Evolutionary conservation across 2,329 filamentous ascomycete species (phyloP), one percentile per base, ranked within the genome.

Genomic region (Amylocarpus encephaloides): DNA sequence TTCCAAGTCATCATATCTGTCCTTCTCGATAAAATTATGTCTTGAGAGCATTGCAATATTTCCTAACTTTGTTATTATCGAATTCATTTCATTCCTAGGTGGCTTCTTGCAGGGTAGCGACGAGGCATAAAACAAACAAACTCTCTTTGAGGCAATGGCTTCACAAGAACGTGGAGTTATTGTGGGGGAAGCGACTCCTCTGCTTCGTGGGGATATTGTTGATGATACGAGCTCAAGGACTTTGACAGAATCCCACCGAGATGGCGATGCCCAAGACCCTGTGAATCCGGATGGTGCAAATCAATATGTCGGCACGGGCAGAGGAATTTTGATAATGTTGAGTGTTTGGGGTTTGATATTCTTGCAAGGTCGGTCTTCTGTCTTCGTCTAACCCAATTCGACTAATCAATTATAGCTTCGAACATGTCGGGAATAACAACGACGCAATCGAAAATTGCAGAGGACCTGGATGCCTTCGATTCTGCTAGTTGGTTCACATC

Each of bases 391-490:
- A 18, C 16, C 2, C 18, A 7, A 13, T 40, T 35, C 19, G 30
- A n/a, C 39, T 32, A 32, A 42, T 19, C 13, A 41, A 32, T 42
- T 12, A 48, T 48, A 66, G 64, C 64, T 29, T 58, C 78, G 54
- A 93, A 93, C 62, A 88, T 91, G 69, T 88, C 83, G 11, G 82
- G 88, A 59, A 83, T 94, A 64, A 87, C 86, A 5, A 91, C 89
- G 49, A 86, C 85, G 1, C 88, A 93, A 68, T 87, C 83, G 6
- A 74, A 75, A 44, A 88, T 94, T 57, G 87, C 88, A 2, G 77
- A 76, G 6, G 87, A 92, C 57, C 73, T 94, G 1, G 75, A 87
- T 67, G 80, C 86, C 1, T 90, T 88, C 61, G 80, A 83, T 49
- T 72, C 81, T 49, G 82, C 82, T 33, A 86, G 81, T 66, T 94